These are phyloP conservation scores for Penicillium sp. DNA, from an alignment of 2,329 filamentous ascomycete genomes.

Conservation along the genomic window DNA sequence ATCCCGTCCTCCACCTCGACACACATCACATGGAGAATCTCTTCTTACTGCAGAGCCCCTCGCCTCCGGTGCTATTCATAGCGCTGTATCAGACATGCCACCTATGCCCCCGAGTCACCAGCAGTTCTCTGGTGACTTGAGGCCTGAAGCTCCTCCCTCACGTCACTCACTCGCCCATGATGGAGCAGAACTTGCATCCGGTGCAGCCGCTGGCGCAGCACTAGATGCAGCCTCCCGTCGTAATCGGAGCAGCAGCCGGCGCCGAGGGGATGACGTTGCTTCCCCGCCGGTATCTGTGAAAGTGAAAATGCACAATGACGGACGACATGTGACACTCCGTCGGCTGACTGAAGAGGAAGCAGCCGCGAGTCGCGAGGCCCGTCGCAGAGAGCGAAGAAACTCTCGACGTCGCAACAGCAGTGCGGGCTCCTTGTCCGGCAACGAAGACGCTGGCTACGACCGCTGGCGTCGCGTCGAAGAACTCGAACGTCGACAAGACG, in stretches of 20 bases:
- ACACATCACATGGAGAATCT: constrained; percentile 36
- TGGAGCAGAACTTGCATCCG: constrained; percentile 28
- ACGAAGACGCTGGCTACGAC: constrained; percentile 40
- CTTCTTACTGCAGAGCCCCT: constrained; percentile 33
- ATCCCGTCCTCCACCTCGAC: constrained; percentile 27
- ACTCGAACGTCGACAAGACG: constrained; percentile 48
- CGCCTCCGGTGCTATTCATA: constrained; percentile 33
- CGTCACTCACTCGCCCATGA: constrained; percentile 16
- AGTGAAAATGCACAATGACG: constrained; percentile 65
- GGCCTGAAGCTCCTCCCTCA: constrained; percentile 21
- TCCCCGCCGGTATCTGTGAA: constrained; percentile 65
- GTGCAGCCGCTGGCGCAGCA: constrained; percentile 33
- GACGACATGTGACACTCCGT: constrained; percentile 62
- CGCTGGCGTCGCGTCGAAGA: constrained; percentile 53
- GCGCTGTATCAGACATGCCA: constrained; percentile 37
- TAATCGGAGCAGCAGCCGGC: constrained; percentile 33
- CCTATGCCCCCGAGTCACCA: constrained; percentile 43
- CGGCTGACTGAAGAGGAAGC: constrained; percentile 63
- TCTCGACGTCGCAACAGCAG: constrained; percentile 45
- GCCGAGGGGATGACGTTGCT: constrained; percentile 43
- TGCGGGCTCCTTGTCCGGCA: constrained; percentile 44
- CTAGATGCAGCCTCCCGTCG: constrained; percentile 31
- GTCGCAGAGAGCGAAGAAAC: constrained; percentile 47
- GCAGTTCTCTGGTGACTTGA: constrained; percentile 37
- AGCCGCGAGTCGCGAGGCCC: constrained; percentile 58